These are phyloP conservation scores for Colletotrichum sublineola DNA, from an alignment of 2,329 filamentous ascomycete genomes.

Conservation along the genomic window DNA sequence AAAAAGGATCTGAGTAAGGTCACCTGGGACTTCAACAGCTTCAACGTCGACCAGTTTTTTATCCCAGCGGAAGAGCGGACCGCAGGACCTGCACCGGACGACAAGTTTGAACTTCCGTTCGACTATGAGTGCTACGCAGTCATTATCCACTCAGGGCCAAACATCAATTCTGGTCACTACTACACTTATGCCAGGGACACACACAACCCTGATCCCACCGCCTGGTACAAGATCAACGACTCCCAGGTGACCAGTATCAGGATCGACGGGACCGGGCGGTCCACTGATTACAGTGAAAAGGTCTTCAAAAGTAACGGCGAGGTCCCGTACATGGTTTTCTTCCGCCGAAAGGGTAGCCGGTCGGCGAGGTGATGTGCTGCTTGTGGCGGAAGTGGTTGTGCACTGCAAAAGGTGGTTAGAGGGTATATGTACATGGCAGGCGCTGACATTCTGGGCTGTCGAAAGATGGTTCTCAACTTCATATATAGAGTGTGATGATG, in stretches of 20 bases:
- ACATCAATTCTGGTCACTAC: slow-evolving; percentile 83
- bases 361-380: slow-evolving; percentile 12
- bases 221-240: slow-evolving; percentile 67
- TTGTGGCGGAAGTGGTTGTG: slow-evolving; percentile 18
- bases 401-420: not conserved
- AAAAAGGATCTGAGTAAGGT: slow-evolving; percentile 79
- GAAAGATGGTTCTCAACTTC: not conserved
- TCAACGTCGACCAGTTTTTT: slow-evolving; percentile 67
- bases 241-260: slow-evolving; percentile 55
- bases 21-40: slow-evolving; percentile 80
- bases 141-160: slow-evolving; percentile 79
- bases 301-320: slow-evolving; percentile 55
- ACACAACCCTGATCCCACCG: slow-evolving; percentile 56
- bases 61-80: slow-evolving; percentile 54
- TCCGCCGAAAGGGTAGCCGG: slow-evolving; percentile 54
- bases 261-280: slow-evolving; percentile 53
- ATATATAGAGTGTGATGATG: slow-evolving; percentile 22
- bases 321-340: slow-evolving; percentile 64
- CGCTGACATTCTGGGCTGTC: slow-evolving; percentile 11
- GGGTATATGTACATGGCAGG: slow-evolving; percentile 1
- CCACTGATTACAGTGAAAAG: slow-evolving; percentile 52
- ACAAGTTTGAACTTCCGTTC: slow-evolving; percentile 68
- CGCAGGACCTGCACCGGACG: slow-evolving; percentile 46
- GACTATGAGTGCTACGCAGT: slow-evolving; percentile 90
- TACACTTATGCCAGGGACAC: slow-evolving; percentile 76